Conservation (phyloP, 257 asterid genomes). For the Anisodus tanguticus region DNA sequence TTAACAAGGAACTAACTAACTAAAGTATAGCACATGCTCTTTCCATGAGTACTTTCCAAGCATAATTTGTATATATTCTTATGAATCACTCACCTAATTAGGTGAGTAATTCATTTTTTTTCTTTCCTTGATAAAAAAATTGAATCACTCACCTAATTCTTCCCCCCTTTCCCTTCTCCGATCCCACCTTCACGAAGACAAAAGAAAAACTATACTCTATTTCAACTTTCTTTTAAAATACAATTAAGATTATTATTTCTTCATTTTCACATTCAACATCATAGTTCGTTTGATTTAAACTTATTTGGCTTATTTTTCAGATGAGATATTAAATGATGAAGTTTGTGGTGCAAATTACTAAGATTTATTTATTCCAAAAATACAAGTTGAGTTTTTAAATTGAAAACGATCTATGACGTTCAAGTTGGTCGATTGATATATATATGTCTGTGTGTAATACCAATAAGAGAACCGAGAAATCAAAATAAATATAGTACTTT, state of each 20-base stretch:
- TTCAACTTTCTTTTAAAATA: not conserved
- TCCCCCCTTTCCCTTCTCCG: not conserved
- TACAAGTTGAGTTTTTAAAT: not conserved
- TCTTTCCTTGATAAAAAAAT: too few relatives aligned
- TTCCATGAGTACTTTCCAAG: conserved; percentile 5
- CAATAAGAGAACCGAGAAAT: not conserved
- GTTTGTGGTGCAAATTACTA: not conserved
- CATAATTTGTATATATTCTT: not conserved
- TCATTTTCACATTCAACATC: not conserved
- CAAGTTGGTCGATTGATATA: not conserved
- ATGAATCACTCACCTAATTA: not conserved
- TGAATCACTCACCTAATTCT: not conserved
- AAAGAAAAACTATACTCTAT: not conserved
- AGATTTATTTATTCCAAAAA: not conserved
- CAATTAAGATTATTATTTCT: not conserved
- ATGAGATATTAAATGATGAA: not conserved
- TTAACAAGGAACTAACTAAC: not conserved
- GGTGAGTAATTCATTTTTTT: too few relatives aligned
- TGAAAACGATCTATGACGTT: not conserved
- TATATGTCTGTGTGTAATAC: not conserved
- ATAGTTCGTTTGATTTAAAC: not conserved
- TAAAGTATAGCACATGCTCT: not conserved
- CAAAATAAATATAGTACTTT: not conserved
- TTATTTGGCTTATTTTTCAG: not conserved
- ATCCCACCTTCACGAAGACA: not conserved